Conservation (phyloP, 352 stramenopile genomes). For the Phytophthora kernoviae region DNA sequence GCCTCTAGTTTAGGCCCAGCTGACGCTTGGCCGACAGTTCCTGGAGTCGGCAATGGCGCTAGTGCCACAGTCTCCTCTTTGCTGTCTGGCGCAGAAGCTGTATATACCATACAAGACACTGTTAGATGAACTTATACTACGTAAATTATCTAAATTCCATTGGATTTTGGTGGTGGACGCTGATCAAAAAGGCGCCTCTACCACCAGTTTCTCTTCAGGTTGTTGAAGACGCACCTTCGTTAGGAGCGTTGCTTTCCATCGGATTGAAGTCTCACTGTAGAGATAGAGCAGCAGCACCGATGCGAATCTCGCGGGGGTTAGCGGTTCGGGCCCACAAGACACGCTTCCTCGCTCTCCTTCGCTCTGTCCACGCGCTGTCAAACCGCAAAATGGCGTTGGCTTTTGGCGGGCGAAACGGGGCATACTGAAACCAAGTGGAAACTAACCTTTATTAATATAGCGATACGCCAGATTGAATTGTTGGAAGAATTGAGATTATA, state of each 20-base stretch:
- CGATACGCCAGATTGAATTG: conserved; percentile 9
- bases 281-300: background rate
- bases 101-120: background rate
- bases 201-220: background rate
- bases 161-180: background rate
- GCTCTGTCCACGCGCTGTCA: conserved; percentile 9
- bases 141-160: conserved; percentile 1
- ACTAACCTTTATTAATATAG: too few species aligned
- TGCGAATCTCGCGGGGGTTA: background rate
- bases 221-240: conserved; percentile 15
- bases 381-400: conserved; percentile 33
- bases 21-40: background rate
- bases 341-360: conserved; percentile 10
- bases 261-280: background rate
- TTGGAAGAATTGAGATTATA: conserved; percentile 39
- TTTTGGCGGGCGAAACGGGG: conserved; percentile 1
- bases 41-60: background rate
- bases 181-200: conserved; percentile 6
- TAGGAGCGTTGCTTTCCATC: conserved; percentile 19
- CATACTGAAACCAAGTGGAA: background rate
- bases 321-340: background rate
- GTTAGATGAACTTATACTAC: conserved; percentile 1
- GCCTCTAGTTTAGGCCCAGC: background rate
- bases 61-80: conserved; percentile 3
- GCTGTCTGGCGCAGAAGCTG: conserved; percentile 3